A percentile compares a stretch with the other conserved stretches of the same genome.
Conservation (phyloP, 2,329 filamentous ascomycete species). For the Macrophomina pseudophaseolina region DNA sequence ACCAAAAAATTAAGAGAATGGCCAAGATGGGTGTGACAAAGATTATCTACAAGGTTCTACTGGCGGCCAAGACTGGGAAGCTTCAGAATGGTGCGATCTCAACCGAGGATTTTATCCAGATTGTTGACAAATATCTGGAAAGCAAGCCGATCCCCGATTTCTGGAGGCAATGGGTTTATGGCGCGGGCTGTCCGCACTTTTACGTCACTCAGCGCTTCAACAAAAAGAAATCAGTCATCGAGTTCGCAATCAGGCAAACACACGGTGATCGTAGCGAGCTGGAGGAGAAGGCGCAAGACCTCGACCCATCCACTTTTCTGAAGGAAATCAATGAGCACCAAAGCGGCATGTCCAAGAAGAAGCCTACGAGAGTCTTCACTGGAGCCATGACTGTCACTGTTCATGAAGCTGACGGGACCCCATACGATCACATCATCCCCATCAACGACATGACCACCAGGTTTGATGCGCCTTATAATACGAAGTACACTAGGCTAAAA, state of each 20-base stretch:
- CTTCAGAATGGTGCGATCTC: constrained; percentile 73
- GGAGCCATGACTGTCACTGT: constrained; percentile 98
- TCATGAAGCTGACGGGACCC: constrained; percentile 96
- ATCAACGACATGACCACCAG: constrained; percentile 85
- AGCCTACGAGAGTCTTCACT: constrained; percentile 77
- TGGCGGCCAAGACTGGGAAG: constrained; percentile 83
- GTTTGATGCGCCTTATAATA: constrained; percentile 97
- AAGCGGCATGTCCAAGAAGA: constrained; percentile 34
- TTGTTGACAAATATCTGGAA: constrained; percentile 89
- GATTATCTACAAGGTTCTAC: constrained; percentile 83
- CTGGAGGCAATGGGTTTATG: constrained; percentile 91
- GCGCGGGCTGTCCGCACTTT: constrained; percentile 87
- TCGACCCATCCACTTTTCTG: constrained; percentile 79
- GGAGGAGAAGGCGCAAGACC: constrained; percentile 39
- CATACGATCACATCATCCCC: constrained; percentile 96
- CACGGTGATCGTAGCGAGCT: constrained; percentile 50
- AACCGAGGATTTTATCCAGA: constrained; percentile 76
- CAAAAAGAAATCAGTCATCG: constrained; percentile 94
- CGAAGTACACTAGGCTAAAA: constrained; percentile 97
- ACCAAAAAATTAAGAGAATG: constrained; percentile 70
- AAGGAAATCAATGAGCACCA: constrained; percentile 75
- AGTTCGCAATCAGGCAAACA: constrained; percentile 84
- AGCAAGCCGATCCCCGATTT: constrained; percentile 59
- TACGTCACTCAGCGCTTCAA: constrained; percentile 90
- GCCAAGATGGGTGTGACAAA: constrained; percentile 86